Base-by-base conservation (phyloP, 768 basidiomycete species). In the Podaxis carcinomalis region DNA sequence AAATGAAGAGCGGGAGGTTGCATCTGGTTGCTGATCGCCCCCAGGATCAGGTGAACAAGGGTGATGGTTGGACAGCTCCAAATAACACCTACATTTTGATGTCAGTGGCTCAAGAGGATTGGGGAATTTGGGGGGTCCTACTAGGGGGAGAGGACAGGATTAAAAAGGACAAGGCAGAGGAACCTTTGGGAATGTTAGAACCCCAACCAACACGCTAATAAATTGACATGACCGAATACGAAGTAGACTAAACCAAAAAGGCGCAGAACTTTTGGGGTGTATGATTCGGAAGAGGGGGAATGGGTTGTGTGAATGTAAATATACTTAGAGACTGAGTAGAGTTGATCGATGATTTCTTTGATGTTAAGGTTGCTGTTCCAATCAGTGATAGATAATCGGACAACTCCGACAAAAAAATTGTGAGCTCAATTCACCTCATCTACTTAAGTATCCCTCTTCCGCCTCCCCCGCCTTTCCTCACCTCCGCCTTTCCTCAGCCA, bases 361-460 rank as follows among this genome's bases (percentile, higher is more conserved):
- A 40, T 51, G 49, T 40, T 28, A n/a, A 51, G 27, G 35, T 36
- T 28, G 21, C 28, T 51, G 50, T 40, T 57, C 46, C 46, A 63
- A 69, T 70, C 67, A 62, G 42, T 11, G 67, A 68, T 65, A 66
- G 71, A 72, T 73, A 67, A 73, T 77, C 77, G 77, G 76, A 64
- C 70, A 83, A 82, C 79, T 80, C 84, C 82, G 84, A 79, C 78
- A 68, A 69, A 78, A 84, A 78, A 78, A 77, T 82, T 79, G 78
- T 54, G 47, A 50, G 36, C 46, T 67, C 73, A 63, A 56, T 44
- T 44, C 42, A 44, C 19, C 44, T 67, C 74, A 63, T 66, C 57
- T 62, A 62, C 64, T 49, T 51, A 27, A 37, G 32, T 32, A 37
- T 61, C 61, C 42, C 55, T 72, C 66, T 63, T 62, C 65, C 66